These are phyloP conservation scores for Fusarium mexicanum DNA, from an alignment of 2,329 filamentous ascomycete species.

Conservation along the genomic window DNA sequence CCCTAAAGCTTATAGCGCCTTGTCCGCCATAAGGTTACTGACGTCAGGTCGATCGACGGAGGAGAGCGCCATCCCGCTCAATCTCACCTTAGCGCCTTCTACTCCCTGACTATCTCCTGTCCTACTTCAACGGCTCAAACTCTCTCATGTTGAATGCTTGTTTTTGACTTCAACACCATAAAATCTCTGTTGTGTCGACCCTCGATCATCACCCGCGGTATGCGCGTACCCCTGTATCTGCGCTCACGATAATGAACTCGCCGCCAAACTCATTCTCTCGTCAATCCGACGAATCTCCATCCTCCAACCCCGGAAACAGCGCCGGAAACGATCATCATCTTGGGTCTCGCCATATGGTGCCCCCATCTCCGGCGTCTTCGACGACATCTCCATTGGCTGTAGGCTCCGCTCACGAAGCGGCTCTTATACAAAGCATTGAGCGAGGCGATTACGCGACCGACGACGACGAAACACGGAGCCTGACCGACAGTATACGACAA, in stretches of 20 bases:
- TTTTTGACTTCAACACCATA: background rate
- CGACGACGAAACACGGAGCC: constrained; percentile 52
- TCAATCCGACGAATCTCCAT: background rate
- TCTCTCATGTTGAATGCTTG: background rate
- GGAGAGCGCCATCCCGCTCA: constrained; percentile 19
- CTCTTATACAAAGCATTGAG: constrained; percentile 47
- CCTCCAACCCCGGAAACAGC: background rate
- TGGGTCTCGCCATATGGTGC: constrained; percentile 17
- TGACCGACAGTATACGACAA: constrained; percentile 55
- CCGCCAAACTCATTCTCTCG: constrained; percentile 37
- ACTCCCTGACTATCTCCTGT: constrained; percentile 14
- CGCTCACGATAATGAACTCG: constrained; percentile 37
- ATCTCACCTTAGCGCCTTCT: constrained; percentile 14
- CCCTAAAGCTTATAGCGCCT: background rate
- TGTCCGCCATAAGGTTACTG: constrained; percentile 8
- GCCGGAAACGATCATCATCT: background rate
- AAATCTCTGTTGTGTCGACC: background rate
- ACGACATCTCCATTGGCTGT: constrained; percentile 45
- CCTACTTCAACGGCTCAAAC: background rate
- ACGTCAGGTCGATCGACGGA: constrained; percentile 18
- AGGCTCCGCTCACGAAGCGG: constrained; percentile 44
- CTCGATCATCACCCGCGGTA: background rate
- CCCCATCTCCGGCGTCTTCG: constrained; percentile 44
- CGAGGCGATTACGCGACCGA: constrained; percentile 44
- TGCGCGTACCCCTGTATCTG: constrained; percentile 9